phyloP scores from a whole-genome alignment of 2,329 filamentous ascomycete species.

The Curvularia verruculosa region DNA sequence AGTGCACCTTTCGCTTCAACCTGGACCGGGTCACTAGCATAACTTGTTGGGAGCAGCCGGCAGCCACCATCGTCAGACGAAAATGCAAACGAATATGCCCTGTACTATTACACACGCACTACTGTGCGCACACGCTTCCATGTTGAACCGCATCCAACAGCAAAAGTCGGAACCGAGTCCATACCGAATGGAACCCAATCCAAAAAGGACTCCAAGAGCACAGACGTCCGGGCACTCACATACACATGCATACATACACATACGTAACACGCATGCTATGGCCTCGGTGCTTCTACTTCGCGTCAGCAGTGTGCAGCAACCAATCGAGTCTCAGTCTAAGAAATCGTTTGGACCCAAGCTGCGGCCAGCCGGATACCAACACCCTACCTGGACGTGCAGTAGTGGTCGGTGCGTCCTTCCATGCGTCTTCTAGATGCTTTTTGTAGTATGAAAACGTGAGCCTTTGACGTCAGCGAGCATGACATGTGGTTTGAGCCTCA shows the following conservation, averaged over 20 bases:
- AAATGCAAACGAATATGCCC: neutral
- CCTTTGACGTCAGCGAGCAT: neutral
- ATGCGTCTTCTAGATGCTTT: slow-evolving; percentile 3
- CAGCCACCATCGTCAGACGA: neutral
- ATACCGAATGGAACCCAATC: neutral
- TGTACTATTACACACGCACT: neutral
- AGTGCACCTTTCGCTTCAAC: neutral
- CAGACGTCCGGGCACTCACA: neutral
- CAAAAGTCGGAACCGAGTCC: slow-evolving; percentile 4
- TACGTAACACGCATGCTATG: neutral
- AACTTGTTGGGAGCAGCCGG: neutral
- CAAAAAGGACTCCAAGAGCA: neutral
- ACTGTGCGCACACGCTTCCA: neutral
- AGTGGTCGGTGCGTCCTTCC: slow-evolving; percentile 1
- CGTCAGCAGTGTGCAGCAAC: slow-evolving; percentile 1
- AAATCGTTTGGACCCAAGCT: slow-evolving; percentile 1
- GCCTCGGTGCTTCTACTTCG: neutral
- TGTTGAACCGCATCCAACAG: neutral
- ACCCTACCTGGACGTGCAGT: neutral
- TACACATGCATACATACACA: neutral
- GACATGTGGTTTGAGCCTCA: neutral
- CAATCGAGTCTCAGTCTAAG: neutral
- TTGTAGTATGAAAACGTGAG: neutral
- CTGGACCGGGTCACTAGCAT: neutral
- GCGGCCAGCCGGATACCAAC: neutral